These are phyloP conservation scores for Chaetothyriales sp. DNA, from an alignment of 2,329 filamentous ascomycete species.

Conservation along the genomic window DNA sequence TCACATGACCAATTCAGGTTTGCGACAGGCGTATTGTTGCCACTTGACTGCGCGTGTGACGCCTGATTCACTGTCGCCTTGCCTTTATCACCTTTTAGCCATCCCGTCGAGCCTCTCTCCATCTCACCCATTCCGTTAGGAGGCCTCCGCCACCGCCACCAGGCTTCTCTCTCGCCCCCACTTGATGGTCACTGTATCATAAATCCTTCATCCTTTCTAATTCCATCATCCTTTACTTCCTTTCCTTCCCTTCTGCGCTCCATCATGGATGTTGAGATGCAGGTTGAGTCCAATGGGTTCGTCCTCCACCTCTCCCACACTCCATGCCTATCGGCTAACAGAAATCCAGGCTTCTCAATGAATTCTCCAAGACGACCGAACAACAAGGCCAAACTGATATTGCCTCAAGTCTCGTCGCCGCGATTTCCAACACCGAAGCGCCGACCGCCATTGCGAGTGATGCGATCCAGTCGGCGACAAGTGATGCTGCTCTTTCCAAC, in stretches of 20 bases:
- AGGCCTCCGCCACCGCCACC: neutral
- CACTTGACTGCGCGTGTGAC: conserved; percentile 17
- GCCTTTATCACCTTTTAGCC: neutral
- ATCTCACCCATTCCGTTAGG: neutral
- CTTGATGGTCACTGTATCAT: neutral
- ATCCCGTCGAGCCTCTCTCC: neutral
- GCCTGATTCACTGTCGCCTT: neutral
- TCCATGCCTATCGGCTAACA: conserved; percentile 4
- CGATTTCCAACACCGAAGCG: conserved; percentile 15
- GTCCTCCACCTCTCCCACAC: conserved; percentile 1
- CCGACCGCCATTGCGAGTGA: neutral
- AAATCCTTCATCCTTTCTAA: neutral
- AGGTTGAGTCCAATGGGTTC: conserved; percentile 16
- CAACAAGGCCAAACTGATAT: conserved; percentile 11
- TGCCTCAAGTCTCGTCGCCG: conserved; percentile 12
- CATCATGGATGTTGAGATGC: conserved; percentile 17
- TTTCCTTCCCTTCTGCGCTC: conserved; percentile 1
- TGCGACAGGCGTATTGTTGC: conserved; percentile 8
- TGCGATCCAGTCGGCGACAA: neutral
- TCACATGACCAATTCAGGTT: conserved; percentile 10
- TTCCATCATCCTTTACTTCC: neutral
- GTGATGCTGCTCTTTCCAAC: neutral
- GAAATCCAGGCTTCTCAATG: conserved; percentile 12
- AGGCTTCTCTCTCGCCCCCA: neutral
- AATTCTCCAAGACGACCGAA: conserved; percentile 14